Conservation (phyloP, 2,329 filamentous ascomycete genomes). For the Blastomyces percursus region DNA sequence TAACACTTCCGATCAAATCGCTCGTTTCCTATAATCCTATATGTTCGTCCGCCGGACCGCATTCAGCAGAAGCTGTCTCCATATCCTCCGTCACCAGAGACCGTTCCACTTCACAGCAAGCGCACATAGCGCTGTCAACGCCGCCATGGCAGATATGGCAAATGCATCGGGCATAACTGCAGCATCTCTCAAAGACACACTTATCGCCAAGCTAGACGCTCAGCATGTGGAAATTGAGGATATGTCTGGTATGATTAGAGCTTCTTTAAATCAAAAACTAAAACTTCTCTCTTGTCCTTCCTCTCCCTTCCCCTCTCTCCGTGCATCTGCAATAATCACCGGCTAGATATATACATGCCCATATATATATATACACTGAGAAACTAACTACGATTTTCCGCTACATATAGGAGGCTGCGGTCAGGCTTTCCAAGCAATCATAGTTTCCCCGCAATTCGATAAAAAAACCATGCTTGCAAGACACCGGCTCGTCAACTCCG, state of each 20-base stretch:
- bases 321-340: background rate
- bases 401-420: constrained; percentile 52
- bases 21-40: constrained; percentile 3
- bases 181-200: constrained; percentile 55
- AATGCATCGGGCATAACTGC: constrained; percentile 58
- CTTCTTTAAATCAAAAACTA: background rate
- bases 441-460: constrained; percentile 58
- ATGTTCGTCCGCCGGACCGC: constrained; percentile 13
- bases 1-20: background rate
- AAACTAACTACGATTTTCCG: constrained; percentile 4
- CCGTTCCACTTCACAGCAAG: constrained; percentile 26
- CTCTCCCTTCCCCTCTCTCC: background rate
- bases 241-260: constrained; percentile 60
- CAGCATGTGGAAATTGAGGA: constrained; percentile 79
- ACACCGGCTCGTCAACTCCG: constrained; percentile 74
- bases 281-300: background rate
- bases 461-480: constrained; percentile 69
- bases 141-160: constrained; percentile 36
- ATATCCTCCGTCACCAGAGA: constrained; percentile 15
- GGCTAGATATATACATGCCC: background rate
- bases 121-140: constrained; percentile 25
- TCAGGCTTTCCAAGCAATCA: constrained; percentile 58
- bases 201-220: constrained; percentile 60
- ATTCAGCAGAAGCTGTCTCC: constrained; percentile 8
- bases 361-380: background rate